These are phyloP conservation scores for Malassezia nana DNA, from an alignment of 1,284 basidiomycete species.

Conservation along the genomic window DNA sequence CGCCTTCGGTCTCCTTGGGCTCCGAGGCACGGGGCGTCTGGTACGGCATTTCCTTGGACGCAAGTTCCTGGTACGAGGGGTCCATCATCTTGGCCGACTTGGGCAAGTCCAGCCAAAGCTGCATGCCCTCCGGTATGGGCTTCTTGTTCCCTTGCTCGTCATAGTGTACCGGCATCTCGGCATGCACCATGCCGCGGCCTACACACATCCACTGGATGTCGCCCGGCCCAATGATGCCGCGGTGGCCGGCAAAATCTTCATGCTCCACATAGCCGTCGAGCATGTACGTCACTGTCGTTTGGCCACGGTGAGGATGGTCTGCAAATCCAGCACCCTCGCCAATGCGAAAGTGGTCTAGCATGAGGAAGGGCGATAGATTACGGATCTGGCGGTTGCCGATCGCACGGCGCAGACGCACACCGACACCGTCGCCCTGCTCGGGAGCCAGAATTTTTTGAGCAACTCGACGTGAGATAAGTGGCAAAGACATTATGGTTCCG, in stretches of 20 bases:
- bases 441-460: conserved; percentile 65
- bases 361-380: conserved; percentile 80
- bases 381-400: conserved; percentile 68
- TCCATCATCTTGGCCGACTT: conserved; percentile 71
- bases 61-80: conserved; percentile 53
- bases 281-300: conserved; percentile 63
- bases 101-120: conserved; percentile 89
- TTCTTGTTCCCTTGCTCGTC: conserved; percentile 50
- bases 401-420: conserved; percentile 74
- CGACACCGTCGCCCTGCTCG: conserved; percentile 78
- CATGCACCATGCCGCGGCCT: conserved; percentile 41
- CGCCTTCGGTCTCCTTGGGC: conserved; percentile 63
- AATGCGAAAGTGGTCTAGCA: conserved; percentile 54
- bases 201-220: conserved; percentile 37
- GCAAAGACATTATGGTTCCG: conserved; percentile 9
- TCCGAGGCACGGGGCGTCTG: conserved; percentile 59
- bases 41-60: conserved; percentile 48
- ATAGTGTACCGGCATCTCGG: conserved; percentile 69
- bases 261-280: conserved; percentile 71
- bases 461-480: conserved; percentile 58
- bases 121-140: conserved; percentile 67
- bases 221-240: conserved; percentile 59
- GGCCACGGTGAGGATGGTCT: conserved; percentile 63
- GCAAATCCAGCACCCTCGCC: conserved; percentile 53
- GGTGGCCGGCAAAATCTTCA: conserved; percentile 85